Conservation (phyloP, 2,329 filamentous ascomycete genomes). For the Fusarium gaditjirri region DNA sequence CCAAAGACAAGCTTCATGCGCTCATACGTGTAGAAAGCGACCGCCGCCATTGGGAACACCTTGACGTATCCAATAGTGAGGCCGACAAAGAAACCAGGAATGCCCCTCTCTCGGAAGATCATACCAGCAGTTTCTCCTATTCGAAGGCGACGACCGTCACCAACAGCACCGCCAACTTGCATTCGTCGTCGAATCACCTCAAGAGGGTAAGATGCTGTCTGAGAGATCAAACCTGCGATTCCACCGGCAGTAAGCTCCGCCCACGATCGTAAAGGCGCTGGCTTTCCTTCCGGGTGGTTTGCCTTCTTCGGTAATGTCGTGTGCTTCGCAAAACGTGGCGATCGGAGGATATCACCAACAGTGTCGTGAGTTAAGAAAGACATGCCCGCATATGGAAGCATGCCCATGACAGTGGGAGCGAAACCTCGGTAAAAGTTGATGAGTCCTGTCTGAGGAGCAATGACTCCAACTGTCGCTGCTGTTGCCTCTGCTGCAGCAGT, state of each 20-base stretch:
- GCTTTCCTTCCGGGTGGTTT: constrained; percentile 67
- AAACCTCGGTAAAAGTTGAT: constrained; percentile 97
- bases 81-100: constrained; percentile 89
- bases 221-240: constrained; percentile 86
- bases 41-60: constrained; percentile 87
- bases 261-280: constrained; percentile 81
- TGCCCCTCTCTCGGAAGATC: constrained; percentile 80
- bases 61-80: constrained; percentile 96
- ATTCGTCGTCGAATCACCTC: constrained; percentile 93
- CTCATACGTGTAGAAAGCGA: constrained; percentile 74
- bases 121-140: constrained; percentile 81
- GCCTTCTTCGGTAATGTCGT: constrained; percentile 76
- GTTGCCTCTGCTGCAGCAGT: constrained; percentile 56
- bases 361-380: constrained; percentile 97
- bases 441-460: constrained; percentile 73
- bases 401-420: constrained; percentile 87
- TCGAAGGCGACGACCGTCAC: constrained; percentile 82
- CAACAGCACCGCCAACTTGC: constrained; percentile 95
- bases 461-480: constrained; percentile 54
- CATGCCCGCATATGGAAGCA: constrained; percentile 96
- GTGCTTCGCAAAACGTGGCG: constrained; percentile 72
- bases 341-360: constrained; percentile 83
- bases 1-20: constrained; percentile 71
- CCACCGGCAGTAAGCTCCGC: constrained; percentile 89
- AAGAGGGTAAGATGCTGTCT: constrained; percentile 92